Evolutionary conservation across 495 filamentous ascomycete genomes (phyloP).

Genomic region (Clavariopsis aquatica): DNA sequence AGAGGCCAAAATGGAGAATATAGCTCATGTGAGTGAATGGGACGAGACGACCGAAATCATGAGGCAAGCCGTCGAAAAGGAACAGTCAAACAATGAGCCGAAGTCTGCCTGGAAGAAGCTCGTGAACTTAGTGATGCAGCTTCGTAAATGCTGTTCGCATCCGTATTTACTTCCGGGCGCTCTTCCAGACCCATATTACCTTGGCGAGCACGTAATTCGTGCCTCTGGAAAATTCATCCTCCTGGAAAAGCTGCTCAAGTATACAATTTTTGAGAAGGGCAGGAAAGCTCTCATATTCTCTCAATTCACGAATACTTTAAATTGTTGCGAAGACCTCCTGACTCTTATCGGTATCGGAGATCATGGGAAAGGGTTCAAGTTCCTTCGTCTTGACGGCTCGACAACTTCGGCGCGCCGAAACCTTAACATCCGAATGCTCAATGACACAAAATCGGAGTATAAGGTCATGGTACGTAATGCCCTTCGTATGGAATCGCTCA

Average conservation of each 20-base stretch:
- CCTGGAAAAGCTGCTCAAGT: constrained; percentile 60
- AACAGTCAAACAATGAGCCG: constrained; percentile 43
- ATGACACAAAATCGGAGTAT: constrained; percentile 49
- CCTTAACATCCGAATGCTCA: constrained; percentile 61
- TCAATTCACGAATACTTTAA: constrained; percentile 60
- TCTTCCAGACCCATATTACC: constrained; percentile 54
- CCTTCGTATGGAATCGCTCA: background rate
- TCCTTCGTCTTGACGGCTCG: constrained; percentile 59
- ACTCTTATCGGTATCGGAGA: constrained; percentile 53
- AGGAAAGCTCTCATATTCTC: constrained; percentile 68
- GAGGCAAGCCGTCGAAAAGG: constrained; percentile 49
- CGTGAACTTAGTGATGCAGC: constrained; percentile 66
- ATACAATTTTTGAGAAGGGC: constrained; percentile 57
- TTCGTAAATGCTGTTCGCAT: constrained; percentile 66
- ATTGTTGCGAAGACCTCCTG: constrained; percentile 62
- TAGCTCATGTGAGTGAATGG: constrained; percentile 50
- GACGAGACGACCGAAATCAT: constrained; percentile 52
- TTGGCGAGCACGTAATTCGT: constrained; percentile 56
- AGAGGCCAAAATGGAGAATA: constrained; percentile 19
- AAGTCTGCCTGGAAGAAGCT: constrained; percentile 55
- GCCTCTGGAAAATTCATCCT: constrained; percentile 67
- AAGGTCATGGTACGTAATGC: constrained; percentile 52
- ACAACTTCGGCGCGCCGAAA: constrained; percentile 58
- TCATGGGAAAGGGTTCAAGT: constrained; percentile 51
- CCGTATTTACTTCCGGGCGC: constrained; percentile 59